A percentile compares a stretch with the other conserved stretches of the same genome.
Evolutionary conservation across 257 asterid species (phyloP).

Genomic region (Solanum commersonii): DNA sequence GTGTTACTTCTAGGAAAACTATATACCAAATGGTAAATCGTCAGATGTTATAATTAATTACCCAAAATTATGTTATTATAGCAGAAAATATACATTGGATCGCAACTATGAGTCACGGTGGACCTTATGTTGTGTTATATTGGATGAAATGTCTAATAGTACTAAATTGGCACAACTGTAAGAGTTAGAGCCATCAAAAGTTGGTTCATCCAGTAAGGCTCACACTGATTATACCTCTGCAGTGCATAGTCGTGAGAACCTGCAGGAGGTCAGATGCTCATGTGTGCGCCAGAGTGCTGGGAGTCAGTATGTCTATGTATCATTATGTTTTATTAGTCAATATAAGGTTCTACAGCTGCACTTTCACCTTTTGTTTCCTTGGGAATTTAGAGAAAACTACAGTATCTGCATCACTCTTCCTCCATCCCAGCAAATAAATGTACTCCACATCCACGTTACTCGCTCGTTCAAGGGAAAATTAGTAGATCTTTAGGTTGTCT

Average conservation of each 20-base stretch:
- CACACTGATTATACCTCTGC: background rate
- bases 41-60: background rate
- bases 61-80: background rate
- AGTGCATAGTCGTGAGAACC: background rate
- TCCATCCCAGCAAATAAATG: background rate
- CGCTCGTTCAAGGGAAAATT: background rate
- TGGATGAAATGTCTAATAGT: background rate
- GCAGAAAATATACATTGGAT: background rate
- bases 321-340: background rate
- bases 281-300: background rate
- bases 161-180: background rate
- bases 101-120: background rate
- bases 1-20: background rate
- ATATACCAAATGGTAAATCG: background rate
- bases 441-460: background rate
- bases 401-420: background rate
- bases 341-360: background rate
- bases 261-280: background rate
- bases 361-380: background rate
- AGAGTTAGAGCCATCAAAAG: background rate
- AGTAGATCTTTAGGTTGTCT: background rate
- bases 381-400: background rate
- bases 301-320: background rate
- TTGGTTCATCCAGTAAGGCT: background rate
- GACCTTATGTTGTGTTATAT: background rate